Evolutionary conservation across 2,329 filamentous ascomycete species (phyloP).

Genomic region (Monilinia vaccinii-corymbosi): DNA sequence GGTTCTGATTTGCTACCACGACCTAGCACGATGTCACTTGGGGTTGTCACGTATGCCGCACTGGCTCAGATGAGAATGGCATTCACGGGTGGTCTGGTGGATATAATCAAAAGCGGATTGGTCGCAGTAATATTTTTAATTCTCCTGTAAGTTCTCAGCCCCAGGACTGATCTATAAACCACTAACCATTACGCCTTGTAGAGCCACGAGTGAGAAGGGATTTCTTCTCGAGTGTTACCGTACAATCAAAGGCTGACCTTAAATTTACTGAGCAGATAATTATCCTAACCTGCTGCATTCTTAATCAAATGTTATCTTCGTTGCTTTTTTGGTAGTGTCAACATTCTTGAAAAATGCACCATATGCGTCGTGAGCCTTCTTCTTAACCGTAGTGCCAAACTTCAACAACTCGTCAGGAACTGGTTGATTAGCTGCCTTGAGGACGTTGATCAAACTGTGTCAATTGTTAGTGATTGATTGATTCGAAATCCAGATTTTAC

Average conservation of each 20-base stretch:
- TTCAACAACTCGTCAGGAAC: conserved; percentile 88
- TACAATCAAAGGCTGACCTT: conserved; percentile 32
- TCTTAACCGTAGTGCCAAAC: conserved; percentile 97
- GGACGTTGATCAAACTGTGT: conserved; percentile 76
- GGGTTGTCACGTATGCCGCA: conserved; percentile 36
- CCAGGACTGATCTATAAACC: neutral
- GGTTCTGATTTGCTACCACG: conserved; percentile 37
- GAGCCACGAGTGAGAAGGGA: conserved; percentile 43
- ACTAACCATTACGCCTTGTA: conserved; percentile 27
- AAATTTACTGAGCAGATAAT: conserved; percentile 2
- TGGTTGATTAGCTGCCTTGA: conserved; percentile 83
- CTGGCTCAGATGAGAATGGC: conserved; percentile 29
- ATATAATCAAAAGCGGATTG: conserved; percentile 38
- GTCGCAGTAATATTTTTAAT: conserved; percentile 44
- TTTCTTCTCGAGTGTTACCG: conserved; percentile 45
- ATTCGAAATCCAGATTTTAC: conserved; percentile 33
- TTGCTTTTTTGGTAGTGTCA: conserved; percentile 72
- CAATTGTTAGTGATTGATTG: conserved; percentile 15
- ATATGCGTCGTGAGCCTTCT: conserved; percentile 93
- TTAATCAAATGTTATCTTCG: conserved; percentile 84
- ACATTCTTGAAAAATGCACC: conserved; percentile 93
- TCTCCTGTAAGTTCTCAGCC: conserved; percentile 45
- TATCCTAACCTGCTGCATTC: neutral
- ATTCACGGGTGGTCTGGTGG: conserved; percentile 24
- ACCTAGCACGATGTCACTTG: conserved; percentile 35